Conservation (phyloP, 441 rosid species). For the Lepidium campestre region DNA sequence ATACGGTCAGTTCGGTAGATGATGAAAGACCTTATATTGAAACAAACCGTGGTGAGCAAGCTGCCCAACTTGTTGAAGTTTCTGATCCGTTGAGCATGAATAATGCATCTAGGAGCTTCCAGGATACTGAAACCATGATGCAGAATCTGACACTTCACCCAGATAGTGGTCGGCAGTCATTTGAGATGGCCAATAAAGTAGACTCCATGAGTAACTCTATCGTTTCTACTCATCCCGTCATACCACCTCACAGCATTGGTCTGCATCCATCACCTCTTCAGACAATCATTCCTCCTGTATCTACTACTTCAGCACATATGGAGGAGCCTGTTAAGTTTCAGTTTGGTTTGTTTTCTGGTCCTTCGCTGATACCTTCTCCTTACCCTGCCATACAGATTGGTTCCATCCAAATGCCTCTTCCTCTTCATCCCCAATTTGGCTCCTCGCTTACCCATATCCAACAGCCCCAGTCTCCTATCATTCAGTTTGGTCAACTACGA, state of each 20-base stretch:
- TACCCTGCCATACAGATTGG: conserved; percentile 99
- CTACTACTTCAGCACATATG: conserved; percentile 45
- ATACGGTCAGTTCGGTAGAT: conserved; percentile 34
- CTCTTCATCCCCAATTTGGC: conserved; percentile 71
- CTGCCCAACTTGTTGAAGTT: conserved; percentile 30
- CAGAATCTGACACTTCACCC: conserved; percentile 46
- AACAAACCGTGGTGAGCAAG: conserved; percentile 32
- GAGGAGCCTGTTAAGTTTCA: conserved; percentile 77
- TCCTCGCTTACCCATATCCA: conserved; percentile 60
- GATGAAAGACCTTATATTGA: conserved; percentile 39
- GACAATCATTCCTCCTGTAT: conserved; percentile 32
- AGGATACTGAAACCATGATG: conserved; percentile 52
- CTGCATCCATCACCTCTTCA: conserved; percentile 39
- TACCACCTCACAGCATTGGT: conserved; percentile 31
- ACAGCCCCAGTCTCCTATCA: conserved; percentile 68
- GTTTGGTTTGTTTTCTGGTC: conserved; percentile 95
- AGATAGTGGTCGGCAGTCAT: conserved; percentile 31
- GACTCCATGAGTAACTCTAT: conserved; percentile 36
- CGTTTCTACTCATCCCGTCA: conserved; percentile 30
- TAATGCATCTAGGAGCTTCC: conserved; percentile 41
- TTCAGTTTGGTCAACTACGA: conserved; percentile 88
- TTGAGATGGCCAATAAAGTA: conserved; percentile 32
- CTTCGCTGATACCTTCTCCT: conserved; percentile 84
- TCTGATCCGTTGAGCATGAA: conserved; percentile 33
- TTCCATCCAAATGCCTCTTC: conserved; percentile 99